Conservation (phyloP, 2,329 filamentous ascomycete genomes). For the Ampelomyces quisqualis region DNA sequence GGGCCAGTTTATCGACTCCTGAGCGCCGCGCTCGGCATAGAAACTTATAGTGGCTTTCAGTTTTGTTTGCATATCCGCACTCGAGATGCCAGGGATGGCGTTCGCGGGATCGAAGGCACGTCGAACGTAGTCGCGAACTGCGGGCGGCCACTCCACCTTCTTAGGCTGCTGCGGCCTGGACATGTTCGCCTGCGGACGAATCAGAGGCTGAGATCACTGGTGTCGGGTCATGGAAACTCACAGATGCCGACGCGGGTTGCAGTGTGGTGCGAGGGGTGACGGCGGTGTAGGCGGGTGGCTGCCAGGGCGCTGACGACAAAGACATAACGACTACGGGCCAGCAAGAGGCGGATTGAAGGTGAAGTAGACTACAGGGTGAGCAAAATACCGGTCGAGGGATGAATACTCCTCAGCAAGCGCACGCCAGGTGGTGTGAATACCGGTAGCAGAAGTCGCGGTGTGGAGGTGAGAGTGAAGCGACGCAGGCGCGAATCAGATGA, state of each 20-base stretch:
- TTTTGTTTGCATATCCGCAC: conserved; percentile 74
- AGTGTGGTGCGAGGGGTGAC: conserved; percentile 49
- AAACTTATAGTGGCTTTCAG: conserved; percentile 82
- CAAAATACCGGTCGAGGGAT: conserved; percentile 8
- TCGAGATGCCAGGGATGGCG: conserved; percentile 46
- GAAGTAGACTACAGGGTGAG: conserved; percentile 16
- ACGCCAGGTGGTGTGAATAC: conserved; percentile 9
- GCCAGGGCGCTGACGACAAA: conserved; percentile 29
- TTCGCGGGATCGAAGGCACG: conserved; percentile 80
- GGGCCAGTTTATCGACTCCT: conserved; percentile 80
- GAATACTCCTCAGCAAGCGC: conserved; percentile 1
- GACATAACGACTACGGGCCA: conserved; percentile 24
- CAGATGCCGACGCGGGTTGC: conserved; percentile 20
- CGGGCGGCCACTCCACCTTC: conserved; percentile 76
- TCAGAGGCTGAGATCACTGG: conserved; percentile 14
- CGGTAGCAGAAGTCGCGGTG: conserved; percentile 13
- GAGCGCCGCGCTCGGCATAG: conserved; percentile 70
- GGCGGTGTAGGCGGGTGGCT: conserved; percentile 48
- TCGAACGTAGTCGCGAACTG: conserved; percentile 86
- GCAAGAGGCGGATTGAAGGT: conserved; percentile 7
- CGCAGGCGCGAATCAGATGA: conserved; percentile 11
- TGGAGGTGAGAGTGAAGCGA: conserved; percentile 25
- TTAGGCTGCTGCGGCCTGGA: conserved; percentile 36
- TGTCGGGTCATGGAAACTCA: conserved; percentile 14
- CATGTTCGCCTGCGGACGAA: neutral